Base-by-base conservation (phyloP, 2,329 filamentous ascomycete genomes). In the Tolypocladium capitatum region DNA sequence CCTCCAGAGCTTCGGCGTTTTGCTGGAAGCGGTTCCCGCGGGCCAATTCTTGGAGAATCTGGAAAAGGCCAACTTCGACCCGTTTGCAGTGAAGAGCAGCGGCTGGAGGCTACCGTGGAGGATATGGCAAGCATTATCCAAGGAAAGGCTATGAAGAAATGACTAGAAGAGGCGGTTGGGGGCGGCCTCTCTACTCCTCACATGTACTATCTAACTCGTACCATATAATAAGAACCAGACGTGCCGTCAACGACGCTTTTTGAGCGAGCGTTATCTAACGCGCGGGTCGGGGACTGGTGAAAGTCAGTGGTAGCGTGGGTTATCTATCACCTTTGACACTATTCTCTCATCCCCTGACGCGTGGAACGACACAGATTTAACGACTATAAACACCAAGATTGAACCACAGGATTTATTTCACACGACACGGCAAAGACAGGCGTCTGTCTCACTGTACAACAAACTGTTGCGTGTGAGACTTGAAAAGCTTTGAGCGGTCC, bases 21-120 rank as follows among this genome's bases (percentile, higher is more conserved):
- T 95, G 43, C 75, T 96, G 67, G 87, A 90, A 43, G 85, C 84
- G 1, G 68, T 96, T 1, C 78, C 86, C 1, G 86, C 88, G 0
- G 75, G 79, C 20, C 71, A 91, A 51, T 98, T 90, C 74, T 66
- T 98, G 16, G 74, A 86, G 48, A 78, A 78, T 43, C 64, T 98
- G 34, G 82, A 98, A 64, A 79, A 80, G 54, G 75, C 77, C 5
- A 83, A 97, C 61, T 98, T 98, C 61, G 84, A 98, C 63, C 74
- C 76, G 56, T 97, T 68, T 81, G 85, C 67, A 58, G 81, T 70
- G 61, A 80, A 51, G 72, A 77, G 63, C 65, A 56, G 58, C 18
- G 78, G 61, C 53, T 97, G 92, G 92, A 90, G 80, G 60, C 65
- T 97, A 51, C 89, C 92, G 0, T 95, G 86, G 81, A 85, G 78